phyloP scores from a whole-genome alignment of 2,329 filamentous ascomycete species.

The Phialemonium atrogriseum region DNA sequence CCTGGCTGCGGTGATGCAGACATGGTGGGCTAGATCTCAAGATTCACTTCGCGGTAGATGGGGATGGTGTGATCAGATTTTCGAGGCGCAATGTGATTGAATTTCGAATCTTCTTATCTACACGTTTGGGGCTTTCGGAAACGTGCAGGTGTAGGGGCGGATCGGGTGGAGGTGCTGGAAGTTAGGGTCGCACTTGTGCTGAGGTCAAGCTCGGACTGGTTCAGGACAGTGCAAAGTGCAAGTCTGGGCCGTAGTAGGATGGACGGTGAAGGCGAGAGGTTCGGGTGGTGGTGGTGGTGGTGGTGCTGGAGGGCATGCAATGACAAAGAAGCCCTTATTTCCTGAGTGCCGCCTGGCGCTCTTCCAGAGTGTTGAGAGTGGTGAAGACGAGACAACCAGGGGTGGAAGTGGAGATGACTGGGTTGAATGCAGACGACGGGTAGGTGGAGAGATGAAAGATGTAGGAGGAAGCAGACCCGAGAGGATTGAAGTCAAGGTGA shows the following conservation, averaged over 20 bases:
- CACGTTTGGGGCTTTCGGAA: constrained; percentile 76
- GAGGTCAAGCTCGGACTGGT: constrained; percentile 9
- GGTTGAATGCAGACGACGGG: constrained; percentile 18
- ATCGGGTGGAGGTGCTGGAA: constrained; percentile 27
- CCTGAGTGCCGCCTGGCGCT: constrained; percentile 8
- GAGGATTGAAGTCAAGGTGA: constrained; percentile 7
- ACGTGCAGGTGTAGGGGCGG: constrained; percentile 75
- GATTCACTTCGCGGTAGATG: constrained; percentile 12
- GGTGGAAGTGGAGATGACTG: constrained; percentile 10
- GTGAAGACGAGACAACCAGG: constrained; percentile 5
- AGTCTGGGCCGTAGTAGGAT: too few species aligned
- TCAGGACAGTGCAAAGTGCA: constrained; percentile 4
- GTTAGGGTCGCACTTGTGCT: constrained; percentile 11
- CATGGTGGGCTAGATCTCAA: constrained; percentile 46
- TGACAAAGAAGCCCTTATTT: constrained; percentile 8
- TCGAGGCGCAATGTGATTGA: constrained; percentile 36
- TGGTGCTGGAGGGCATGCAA: constrained; percentile 8
- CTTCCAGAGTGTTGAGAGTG: constrained; percentile 1
- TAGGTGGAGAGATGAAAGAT: constrained; percentile 5
- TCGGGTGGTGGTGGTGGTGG: constrained; percentile 7
- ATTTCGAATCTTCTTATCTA: constrained; percentile 54
- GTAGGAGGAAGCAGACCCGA: constrained; percentile 1
- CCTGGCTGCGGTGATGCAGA: constrained; percentile 63
- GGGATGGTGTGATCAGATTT: constrained; percentile 25
- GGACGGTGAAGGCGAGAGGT: constrained; percentile 8